Percentiles rank a stretch among this genome's conserved stretches.
These are phyloP conservation scores for Batkoa obscura DNA, from an alignment of 371 early-diverging fungal genomes.

Conservation along the genomic window DNA sequence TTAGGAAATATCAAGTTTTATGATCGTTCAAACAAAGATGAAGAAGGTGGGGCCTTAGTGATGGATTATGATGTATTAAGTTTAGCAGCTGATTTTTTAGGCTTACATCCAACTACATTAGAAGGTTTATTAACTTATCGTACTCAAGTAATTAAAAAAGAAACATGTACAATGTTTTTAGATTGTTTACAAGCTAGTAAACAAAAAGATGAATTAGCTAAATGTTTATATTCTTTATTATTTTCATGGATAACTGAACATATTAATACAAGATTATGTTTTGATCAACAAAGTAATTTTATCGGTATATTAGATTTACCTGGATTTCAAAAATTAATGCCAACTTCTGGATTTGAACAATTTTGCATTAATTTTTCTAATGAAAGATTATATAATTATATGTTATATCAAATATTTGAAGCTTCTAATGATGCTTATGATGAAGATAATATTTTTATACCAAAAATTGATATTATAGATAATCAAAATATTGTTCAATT, in stretches of 20 bases:
- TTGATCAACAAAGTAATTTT: slow-evolving; percentile 37
- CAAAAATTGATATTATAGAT: slow-evolving; percentile 28
- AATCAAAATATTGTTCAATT: slow-evolving; percentile 40
- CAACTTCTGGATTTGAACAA: slow-evolving; percentile 44
- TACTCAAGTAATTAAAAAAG: slow-evolving; percentile 44
- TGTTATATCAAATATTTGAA: slow-evolving; percentile 28
- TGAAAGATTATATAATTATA: slow-evolving; percentile 60
- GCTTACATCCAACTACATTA: slow-evolving; percentile 55
- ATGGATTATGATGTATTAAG: slow-evolving; percentile 58
- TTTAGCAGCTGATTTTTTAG: slow-evolving; percentile 66
- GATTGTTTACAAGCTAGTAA: slow-evolving; percentile 47
- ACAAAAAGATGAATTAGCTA: slow-evolving; percentile 52
- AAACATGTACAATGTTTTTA: slow-evolving; percentile 70
- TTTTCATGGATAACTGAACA: slow-evolving; percentile 57
- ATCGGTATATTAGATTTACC: slow-evolving; percentile 52
- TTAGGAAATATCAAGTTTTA: slow-evolving; percentile 78
- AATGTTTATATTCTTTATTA: slow-evolving; percentile 48
- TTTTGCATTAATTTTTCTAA: slow-evolving; percentile 65
- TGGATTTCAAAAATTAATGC: slow-evolving; percentile 28
- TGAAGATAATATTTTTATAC: slow-evolving; percentile 15
- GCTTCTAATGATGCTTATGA: slow-evolving; percentile 9
- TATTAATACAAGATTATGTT: slow-evolving; percentile 48
- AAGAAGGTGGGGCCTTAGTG: slow-evolving; percentile 50
- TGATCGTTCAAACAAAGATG: slow-evolving; percentile 28
- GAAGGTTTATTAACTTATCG: slow-evolving; percentile 72